Base-by-base conservation (phyloP, 2,329 filamentous ascomycete genomes). In the Calonectria pseudoturangicola region DNA sequence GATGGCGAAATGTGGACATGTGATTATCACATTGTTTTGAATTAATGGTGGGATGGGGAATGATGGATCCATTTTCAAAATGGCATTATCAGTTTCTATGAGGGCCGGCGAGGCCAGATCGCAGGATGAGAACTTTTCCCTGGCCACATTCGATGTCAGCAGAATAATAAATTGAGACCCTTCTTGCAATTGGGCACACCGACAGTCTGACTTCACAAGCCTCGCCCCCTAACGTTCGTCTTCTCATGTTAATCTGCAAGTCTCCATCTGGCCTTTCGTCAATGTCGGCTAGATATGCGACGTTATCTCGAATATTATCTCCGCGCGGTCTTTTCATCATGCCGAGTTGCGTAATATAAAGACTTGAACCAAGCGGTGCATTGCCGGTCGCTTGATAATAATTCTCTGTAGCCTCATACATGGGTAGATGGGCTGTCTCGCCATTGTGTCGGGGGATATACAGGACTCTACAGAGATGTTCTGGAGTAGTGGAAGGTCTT, bases 311-410 rank as follows among this genome's bases (percentile, higher is more conserved):
- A 41, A 25, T 27, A 7, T 33, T 33, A 16, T 58, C 54, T 3
- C 54, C 54, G 33, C 54, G 54, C n/a, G 54, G 54, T 2, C 13
- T 58, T 41, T 58, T 36, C 54, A 58, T 58, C 33, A 41, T 58
- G 0, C 54, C 54, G 1, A 58, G 54, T n/a, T 39, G 54, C n/a
- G 54, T 58, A 9, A 27, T 58, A 21, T 58, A 58, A 8, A 58
- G 54, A 13, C 54, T 58, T 21, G 54, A 58, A 25, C 54, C 54
- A n/a, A 58, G 36, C 16, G 54, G 54, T 10, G 54, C 54, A 27
- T 58, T 41, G 7, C 54, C 25, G 12, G 54, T 58, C 16, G 54
- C 33, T 21, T 27, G 54, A 13, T 41, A 33, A 33, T 58, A 58
- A 18, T 33, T 27, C 54, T 41, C 54, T 2, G 54, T 58, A 4